Evolutionary conservation across 2,329 filamentous ascomycete species (phyloP).

Genomic region (Fonsecaea nubica): DNA sequence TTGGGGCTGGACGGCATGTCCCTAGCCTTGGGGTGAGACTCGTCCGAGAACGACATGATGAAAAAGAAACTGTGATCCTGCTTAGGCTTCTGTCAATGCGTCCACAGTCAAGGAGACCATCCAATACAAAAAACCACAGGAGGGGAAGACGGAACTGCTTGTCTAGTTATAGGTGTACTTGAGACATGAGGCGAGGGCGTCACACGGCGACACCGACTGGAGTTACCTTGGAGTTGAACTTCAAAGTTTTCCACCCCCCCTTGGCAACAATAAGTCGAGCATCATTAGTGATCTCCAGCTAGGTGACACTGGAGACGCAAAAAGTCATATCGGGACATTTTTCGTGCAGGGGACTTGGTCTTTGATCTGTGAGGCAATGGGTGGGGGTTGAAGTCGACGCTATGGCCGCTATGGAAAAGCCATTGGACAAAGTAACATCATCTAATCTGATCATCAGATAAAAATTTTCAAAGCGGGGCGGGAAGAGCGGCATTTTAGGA

Average conservation of each 20-base stretch:
- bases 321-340: background rate
- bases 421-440: constrained; percentile 2
- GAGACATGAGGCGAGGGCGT: background rate
- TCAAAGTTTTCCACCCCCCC: background rate
- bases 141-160: background rate
- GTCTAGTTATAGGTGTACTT: background rate
- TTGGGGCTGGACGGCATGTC: constrained; percentile 18
- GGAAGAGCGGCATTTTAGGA: background rate
- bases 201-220: constrained; percentile 40
- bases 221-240: background rate
- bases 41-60: constrained; percentile 28
- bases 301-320: background rate
- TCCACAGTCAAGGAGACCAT: background rate
- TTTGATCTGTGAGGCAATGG: constrained; percentile 1
- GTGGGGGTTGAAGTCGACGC: constrained; percentile 6
- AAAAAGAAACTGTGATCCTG: background rate
- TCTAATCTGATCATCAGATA: constrained; percentile 21
- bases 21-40: constrained; percentile 11
- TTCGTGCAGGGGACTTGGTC: background rate
- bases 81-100: background rate
- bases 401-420: too few species aligned
- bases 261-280: background rate
- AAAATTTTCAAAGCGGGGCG: constrained; percentile 20
- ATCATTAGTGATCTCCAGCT: background rate
- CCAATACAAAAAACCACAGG: background rate